Base-by-base conservation (phyloP, 2,329 filamentous ascomycete genomes). In the Diaporthe australafricana region DNA sequence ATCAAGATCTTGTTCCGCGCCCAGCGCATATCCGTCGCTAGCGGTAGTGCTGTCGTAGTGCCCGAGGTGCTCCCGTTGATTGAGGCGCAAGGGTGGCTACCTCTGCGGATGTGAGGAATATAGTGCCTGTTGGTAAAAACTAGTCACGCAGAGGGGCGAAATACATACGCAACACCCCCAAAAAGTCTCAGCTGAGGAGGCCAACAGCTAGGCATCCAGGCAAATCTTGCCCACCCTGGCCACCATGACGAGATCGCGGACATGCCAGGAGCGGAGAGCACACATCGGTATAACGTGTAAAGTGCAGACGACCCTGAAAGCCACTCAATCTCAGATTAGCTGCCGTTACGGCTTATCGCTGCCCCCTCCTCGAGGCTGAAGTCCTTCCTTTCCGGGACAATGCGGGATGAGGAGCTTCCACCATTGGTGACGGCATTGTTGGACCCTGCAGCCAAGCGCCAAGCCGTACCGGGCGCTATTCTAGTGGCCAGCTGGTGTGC, bases 51-150 rank as follows among this genome's bases (percentile, higher is more conserved):
- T 40, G 12, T 45, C 27, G 53, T 50, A 69, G 65, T 69, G 35
- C 65, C 66, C 56, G 70, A 72, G 62, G 48, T 72, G 70, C 40
- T 63, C 45, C 56, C 70, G 57, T 32, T 53, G 66, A 72, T 25
- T 68, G 35, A 69, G 38, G 38, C 45, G 17, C 53, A 35, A 38
- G 50, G 27, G 30, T 35, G 25, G 45, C 30, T 65, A n/a, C 17
- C 25, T 20, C 16, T 25, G 32, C 32, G 52, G 66, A 30, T 14
- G 66, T 69, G 40, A 60, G 50, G 40, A 56, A 57, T 45, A 30
- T 45, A 52, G 53, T 48, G n/a, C 16, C 30, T 25, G 14, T 25
- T 48, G 16, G 30, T 27, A 50, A 42, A 38, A n/a, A 42, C 16
- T 38, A 47, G 55, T 40, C 65, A 40, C 55, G 50, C 16, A 40